phyloP scores from a whole-genome alignment of 2,329 filamentous ascomycete genomes.

The Phyllosticta citribraziliensis region DNA sequence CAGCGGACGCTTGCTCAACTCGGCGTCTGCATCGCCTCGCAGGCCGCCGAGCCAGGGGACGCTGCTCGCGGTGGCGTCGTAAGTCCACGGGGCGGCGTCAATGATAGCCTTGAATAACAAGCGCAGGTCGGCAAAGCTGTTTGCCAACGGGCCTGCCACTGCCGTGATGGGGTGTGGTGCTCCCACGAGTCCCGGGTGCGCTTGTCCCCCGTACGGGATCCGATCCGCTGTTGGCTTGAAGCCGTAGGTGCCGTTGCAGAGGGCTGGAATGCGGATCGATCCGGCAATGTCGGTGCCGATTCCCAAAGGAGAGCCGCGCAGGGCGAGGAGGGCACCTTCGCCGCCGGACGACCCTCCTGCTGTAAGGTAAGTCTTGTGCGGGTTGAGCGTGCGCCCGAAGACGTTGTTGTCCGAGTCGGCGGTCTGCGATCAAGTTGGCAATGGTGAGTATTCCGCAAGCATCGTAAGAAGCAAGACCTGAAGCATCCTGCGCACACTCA shows the following conservation, averaged over 20 bases:
- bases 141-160: slow-evolving; percentile 42
- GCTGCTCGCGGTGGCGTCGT: slow-evolving; percentile 32
- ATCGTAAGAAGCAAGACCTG: background rate
- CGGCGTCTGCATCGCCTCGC: background rate
- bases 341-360: slow-evolving; percentile 46
- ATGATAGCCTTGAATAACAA: slow-evolving; percentile 46
- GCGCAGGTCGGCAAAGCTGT: slow-evolving; percentile 42
- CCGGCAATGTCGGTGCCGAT: slow-evolving; percentile 27
- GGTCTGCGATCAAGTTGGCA: slow-evolving; percentile 13
- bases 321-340: slow-evolving; percentile 45
- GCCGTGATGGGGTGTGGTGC: slow-evolving; percentile 35
- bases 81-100: slow-evolving; percentile 42
- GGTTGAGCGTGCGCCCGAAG: slow-evolving; percentile 44
- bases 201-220: slow-evolving; percentile 29
- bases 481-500: slow-evolving; percentile 16
- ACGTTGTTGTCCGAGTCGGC: slow-evolving; percentile 41
- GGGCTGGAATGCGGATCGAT: slow-evolving; percentile 10
- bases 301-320: slow-evolving; percentile 44
- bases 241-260: slow-evolving; percentile 8
- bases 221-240: slow-evolving; percentile 28
- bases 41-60: slow-evolving; percentile 35
- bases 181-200: slow-evolving; percentile 32
- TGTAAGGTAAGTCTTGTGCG: slow-evolving; percentile 41
- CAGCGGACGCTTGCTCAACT: slow-evolving; percentile 7
- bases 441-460: background rate